These are phyloP conservation scores for Silene vulgaris DNA, from an alignment of 179 eudicot species.

Conservation along the genomic window DNA sequence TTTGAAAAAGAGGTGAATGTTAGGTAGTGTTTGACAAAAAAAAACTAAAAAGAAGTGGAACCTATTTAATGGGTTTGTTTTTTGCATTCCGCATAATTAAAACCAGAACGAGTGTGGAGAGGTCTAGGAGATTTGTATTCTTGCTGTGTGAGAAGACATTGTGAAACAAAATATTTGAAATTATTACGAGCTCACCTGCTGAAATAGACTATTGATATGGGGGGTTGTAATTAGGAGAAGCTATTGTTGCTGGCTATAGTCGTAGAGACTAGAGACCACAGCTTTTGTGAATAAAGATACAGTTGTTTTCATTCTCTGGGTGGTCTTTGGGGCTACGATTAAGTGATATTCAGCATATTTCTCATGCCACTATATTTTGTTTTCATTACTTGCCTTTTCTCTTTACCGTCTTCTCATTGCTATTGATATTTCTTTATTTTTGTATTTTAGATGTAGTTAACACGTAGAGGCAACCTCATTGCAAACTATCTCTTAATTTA, in stretches of 20 bases:
- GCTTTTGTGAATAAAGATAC: conserved; percentile 1
- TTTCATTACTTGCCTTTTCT: background rate
- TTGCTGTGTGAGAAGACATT: conserved; percentile 1
- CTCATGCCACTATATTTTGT: background rate
- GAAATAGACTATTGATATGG: background rate
- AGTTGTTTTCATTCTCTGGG: background rate
- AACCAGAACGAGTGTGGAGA: background rate
- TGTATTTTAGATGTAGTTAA: background rate
- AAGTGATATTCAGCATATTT: background rate
- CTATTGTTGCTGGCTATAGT: background rate
- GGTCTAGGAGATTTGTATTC: conserved; percentile 1
- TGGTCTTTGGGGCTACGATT: background rate
- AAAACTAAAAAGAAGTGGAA: background rate
- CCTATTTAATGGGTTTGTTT: background rate
- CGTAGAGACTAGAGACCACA: conserved; percentile 7
- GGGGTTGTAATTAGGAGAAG: background rate
- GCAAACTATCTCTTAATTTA: conserved; percentile 14
- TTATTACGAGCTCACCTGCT: background rate
- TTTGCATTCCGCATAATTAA: background rate
- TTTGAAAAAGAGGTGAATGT: too few species aligned
- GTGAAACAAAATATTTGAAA: background rate
- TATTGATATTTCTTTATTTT: background rate
- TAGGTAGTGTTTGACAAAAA: too few species aligned
- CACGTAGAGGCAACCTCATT: conserved; percentile 7
- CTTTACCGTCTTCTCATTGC: background rate